Base-by-base conservation (phyloP, 495 filamentous ascomycete species). In the Daldinia decipiens region DNA sequence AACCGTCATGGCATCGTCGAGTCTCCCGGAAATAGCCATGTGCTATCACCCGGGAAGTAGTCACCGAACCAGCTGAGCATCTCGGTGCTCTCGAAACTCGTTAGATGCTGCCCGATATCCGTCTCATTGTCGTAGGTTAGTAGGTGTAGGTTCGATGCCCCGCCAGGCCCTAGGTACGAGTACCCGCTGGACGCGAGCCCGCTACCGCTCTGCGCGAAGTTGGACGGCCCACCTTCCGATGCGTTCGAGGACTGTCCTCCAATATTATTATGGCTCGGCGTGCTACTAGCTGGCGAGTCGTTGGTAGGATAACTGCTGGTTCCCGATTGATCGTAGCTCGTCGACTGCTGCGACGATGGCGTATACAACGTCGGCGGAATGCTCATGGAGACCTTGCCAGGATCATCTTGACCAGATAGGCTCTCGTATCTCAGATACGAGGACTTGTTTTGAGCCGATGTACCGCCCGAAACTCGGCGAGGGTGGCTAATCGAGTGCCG, bases 21-120 rank as follows among this genome's bases (percentile, higher is more conserved):
- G 50, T 77, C 75, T 0, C 73, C 73, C 0, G 73, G 58, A 11
- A 67, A 87, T 62, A 85, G 83, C 68, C 82, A 86, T 53, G 89
- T 78, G 61, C 90, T 83, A 72, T 90, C 88, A 39, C 86, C 85
- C 0, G 89, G 88, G n/a, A 90, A 80, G 68, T 90, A 91, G 69
- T 90, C 88, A 0, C 75, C 75, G 17, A 91, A 81, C 88, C 89
- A 92, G 5, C 88, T 87, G 55, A 90, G 80, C 77, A 90, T 89
- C 62, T 93, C 90, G 59, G 90, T 89, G 63, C 85, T 89, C 73
- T 92, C 88, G 65, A 92, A 92, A 65, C 89, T 87, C 67, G 92
- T 79, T 0, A 77, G 65, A 9, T 77, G 75, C 62, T 77, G 75
- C 15, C 75, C 70, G 57, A 76, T 78, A 19, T 88, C 77, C 83